Conservation (phyloP, 2,329 filamentous ascomycete species). For the Talaromyces sp. region DNA sequence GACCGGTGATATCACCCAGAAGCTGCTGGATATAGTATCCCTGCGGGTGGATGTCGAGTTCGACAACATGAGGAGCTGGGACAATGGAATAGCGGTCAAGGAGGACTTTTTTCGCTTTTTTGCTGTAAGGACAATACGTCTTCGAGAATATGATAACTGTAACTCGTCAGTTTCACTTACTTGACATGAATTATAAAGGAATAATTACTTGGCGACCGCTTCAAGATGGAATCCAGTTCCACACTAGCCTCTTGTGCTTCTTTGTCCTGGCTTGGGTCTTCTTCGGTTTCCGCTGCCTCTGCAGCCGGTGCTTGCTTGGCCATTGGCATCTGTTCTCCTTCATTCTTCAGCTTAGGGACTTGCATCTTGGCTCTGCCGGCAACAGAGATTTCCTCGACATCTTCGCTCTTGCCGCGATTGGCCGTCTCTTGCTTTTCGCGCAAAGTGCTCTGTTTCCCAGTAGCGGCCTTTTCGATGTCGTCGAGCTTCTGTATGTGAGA, state of each 20-base stretch:
- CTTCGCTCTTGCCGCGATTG: slow-evolving; percentile 6
- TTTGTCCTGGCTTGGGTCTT: slow-evolving; percentile 8
- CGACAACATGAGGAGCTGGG: slow-evolving; percentile 79
- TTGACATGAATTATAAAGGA: slow-evolving; percentile 22
- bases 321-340: slow-evolving; percentile 27
- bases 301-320: slow-evolving; percentile 54
- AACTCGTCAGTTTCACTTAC: slow-evolving; percentile 3
- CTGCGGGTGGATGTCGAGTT: slow-evolving; percentile 76
- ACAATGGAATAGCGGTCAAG: slow-evolving; percentile 78
- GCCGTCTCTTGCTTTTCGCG: slow-evolving; percentile 22
- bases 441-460: slow-evolving; percentile 18
- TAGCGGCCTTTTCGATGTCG: slow-evolving; percentile 44
- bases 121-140: slow-evolving; percentile 82
- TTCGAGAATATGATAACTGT: slow-evolving; percentile 95
- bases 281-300: slow-evolving; percentile 47
- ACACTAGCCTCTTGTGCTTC: slow-evolving; percentile 49
- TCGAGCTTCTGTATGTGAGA: slow-evolving; percentile 59
- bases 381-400: slow-evolving; percentile 43
- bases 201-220: slow-evolving; percentile 79
- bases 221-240: slow-evolving; percentile 73
- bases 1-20: slow-evolving; percentile 67
- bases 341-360: slow-evolving; percentile 32
- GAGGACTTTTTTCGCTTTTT: slow-evolving; percentile 77
- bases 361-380: slow-evolving; percentile 51
- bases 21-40: slow-evolving; percentile 67